Percentiles rank a stretch among this genome's conserved stretches.
Evolutionary conservation across 305 asterid genomes (phyloP).

Genomic region (Rubia tinctorum): DNA sequence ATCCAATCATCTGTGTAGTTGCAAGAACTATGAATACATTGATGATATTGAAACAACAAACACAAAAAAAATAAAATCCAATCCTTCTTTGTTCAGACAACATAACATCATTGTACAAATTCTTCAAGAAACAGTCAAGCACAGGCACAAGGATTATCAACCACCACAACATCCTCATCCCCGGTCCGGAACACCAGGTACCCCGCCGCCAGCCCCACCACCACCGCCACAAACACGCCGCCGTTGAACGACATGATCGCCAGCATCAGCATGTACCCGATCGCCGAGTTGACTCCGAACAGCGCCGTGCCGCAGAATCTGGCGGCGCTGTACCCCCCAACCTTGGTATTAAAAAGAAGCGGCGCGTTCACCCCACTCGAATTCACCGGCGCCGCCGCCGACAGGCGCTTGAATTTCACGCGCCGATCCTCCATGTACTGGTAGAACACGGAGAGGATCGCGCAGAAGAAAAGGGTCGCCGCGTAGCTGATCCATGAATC

Average conservation of each 20-base stretch:
- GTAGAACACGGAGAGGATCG: conserved; percentile 59
- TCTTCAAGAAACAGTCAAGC: too few species aligned
- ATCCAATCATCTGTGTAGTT: not conserved
- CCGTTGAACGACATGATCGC: conserved; percentile 93
- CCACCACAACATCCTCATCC: conserved; percentile 44
- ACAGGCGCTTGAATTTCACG: conserved; percentile 44
- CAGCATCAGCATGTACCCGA: conserved; percentile 86
- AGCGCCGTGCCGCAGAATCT: conserved; percentile 46
- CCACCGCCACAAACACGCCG: conserved; percentile 77
- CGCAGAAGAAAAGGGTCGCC: conserved; percentile 55
- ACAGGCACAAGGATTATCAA: conserved; percentile 81
- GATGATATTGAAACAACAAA: not conserved
- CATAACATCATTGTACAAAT: too few species aligned
- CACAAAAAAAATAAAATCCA: not conserved
- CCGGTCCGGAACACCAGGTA: conserved; percentile 64
- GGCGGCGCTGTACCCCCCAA: conserved; percentile 25
- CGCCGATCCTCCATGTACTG: conserved; percentile 90
- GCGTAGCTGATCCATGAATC: conserved; percentile 61
- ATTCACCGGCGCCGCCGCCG: not conserved
- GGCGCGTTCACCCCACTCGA: conserved; percentile 32
- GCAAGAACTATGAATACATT: not conserved
- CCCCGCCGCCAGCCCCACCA: conserved; percentile 68
- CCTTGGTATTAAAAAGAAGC: conserved; percentile 28
- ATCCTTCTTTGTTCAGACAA: not conserved
- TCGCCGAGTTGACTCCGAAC: conserved; percentile 73